Conservation (phyloP, 176 grass and related monocot genomes). For the Typha latifolia region DNA sequence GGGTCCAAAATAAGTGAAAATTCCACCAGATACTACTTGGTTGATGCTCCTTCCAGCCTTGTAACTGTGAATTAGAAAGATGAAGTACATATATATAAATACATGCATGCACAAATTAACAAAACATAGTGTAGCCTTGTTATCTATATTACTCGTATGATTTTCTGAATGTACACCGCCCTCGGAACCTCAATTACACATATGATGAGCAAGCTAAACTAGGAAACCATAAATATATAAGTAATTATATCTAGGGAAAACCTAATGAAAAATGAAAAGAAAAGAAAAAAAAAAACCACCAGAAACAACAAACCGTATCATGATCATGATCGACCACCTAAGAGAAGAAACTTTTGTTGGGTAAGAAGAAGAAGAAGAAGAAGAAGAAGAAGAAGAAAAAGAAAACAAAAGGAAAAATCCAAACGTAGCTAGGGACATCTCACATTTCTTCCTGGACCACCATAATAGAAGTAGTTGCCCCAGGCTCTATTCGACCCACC, state of each 20-base stretch:
- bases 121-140: not conserved
- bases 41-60: too few species aligned
- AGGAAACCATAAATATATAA: too few species aligned
- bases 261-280: not conserved
- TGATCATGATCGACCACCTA: not conserved
- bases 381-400: not conserved
- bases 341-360: not conserved
- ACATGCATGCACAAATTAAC: not conserved
- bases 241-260: not conserved
- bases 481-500: conserved; percentile 40
- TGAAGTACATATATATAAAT: not conserved
- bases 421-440: conserved; percentile 18
- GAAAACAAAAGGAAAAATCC: not conserved
- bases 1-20: too few species aligned
- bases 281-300: not conserved
- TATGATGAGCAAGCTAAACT: not conserved
- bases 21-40: too few species aligned
- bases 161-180: not conserved
- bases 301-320: not conserved
- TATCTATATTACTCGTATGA: not conserved
- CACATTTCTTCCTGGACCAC: conserved; percentile 56
- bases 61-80: not conserved
- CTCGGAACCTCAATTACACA: not conserved
- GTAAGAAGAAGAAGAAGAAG: not conserved
- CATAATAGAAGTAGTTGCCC: conserved; percentile 85